Base-by-base conservation (phyloP, 768 basidiomycete species). In the Lactarius akahatsu region DNA sequence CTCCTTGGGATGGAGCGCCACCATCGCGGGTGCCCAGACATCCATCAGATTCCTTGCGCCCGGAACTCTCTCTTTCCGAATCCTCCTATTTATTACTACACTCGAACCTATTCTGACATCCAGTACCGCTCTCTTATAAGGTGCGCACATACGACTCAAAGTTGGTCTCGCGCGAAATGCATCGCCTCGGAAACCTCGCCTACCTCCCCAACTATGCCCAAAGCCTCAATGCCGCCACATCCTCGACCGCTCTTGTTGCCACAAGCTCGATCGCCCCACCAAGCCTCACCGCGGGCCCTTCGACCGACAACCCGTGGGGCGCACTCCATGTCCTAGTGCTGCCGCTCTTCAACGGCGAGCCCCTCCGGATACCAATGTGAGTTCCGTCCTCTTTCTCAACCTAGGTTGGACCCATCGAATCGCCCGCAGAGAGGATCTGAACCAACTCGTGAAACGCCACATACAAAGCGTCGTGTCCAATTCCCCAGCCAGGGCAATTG, bases 261-360 rank as follows among this genome's bases (percentile, higher is more conserved):
- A 50, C 70, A 65, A 71, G 62, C 61, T 68, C 28, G 52, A 73
- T 26, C 32, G 63, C 62, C 18, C 59, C 71, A 16, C 66, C 72
- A 13, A 69, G 38, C 50, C 59, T 72, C 18, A 28, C 65, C 34
- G 47, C 71, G 6, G 76, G 78, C 13, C 75, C 80, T 1, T 79
- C 81, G 3, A 77, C 81, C 11, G 91, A 92, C 55, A 80, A 79
- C 71, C 91, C 94, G 13, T 96, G 94, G 94, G 85, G 86, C 58
- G 79, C 86, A 28, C 77, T 98, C 26, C 92, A 95, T 75, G 87
- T 96, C 38, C 87, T 93, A 74, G 89, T 97, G 40, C 79, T 98
- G 3, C 95, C 95, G 1, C 77, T 96, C 4, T 98, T 98, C 80
- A 96, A 96, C 60, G 91, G 94, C 41, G 92, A 95, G 73, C 89